Evolutionary conservation across 2,329 filamentous ascomycete genomes (phyloP).

Genomic region (Ustilaginoidea virens): DNA sequence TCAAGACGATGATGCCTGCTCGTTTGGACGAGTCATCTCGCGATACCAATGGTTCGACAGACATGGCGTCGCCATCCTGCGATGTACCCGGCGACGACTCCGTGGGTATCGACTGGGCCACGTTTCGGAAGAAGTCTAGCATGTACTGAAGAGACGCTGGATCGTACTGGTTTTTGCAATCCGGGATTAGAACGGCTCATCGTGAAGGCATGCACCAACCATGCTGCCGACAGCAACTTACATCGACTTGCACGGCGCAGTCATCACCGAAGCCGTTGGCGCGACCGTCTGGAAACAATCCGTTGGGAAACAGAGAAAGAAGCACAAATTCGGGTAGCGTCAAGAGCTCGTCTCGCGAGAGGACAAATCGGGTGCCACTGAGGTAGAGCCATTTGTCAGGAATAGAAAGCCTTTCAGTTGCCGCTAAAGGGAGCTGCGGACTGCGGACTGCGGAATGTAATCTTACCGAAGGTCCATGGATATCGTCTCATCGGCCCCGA

Average conservation of each 20-base stretch:
- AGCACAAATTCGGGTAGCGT: conserved; percentile 95
- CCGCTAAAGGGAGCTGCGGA: no score
- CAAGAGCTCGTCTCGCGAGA: conserved; percentile 86
- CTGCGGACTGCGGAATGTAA: no score
- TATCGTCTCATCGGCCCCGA: conserved; percentile 83
- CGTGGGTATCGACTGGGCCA: conserved; percentile 87
- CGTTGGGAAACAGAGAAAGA: conserved; percentile 94
- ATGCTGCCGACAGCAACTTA: conserved; percentile 34
- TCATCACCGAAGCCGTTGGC: conserved; percentile 86
- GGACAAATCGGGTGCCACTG: conserved; percentile 83
- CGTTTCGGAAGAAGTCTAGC: conserved; percentile 94
- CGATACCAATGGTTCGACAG: conserved; percentile 56
- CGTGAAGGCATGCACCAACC: neutral
- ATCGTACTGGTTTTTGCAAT: conserved; percentile 79
- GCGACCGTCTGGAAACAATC: conserved; percentile 92
- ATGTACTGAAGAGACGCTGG: conserved; percentile 94
- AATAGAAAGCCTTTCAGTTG: neutral
- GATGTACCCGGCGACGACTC: conserved; percentile 52
- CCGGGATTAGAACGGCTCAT: neutral
- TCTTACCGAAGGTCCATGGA: conserved; percentile 81
- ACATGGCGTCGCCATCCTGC: conserved; percentile 44
- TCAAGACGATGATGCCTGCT: conserved; percentile 89
- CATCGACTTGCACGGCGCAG: conserved; percentile 93
- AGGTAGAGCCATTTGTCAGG: conserved; percentile 14
- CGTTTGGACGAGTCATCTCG: conserved; percentile 72